phyloP scores from a whole-genome alignment of 1,284 basidiomycete species.

The Sporisorium exsertum region DNA sequence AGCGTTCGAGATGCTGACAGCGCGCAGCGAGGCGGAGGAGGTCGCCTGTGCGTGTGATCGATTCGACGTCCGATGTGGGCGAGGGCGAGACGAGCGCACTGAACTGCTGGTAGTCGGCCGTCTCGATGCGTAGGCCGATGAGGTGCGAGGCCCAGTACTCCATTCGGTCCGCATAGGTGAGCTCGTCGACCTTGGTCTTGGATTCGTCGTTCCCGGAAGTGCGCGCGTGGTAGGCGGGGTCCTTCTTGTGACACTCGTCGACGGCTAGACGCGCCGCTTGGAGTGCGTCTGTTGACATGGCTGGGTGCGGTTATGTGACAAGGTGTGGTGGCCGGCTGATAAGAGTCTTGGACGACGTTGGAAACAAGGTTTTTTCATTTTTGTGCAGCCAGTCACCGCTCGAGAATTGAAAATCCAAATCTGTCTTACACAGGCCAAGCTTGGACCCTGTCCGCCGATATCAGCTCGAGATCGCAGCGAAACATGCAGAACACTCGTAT shows the following conservation, averaged over 20 bases:
- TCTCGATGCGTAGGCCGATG: constrained; percentile 32
- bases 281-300: constrained; percentile 36
- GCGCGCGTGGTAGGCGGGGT: constrained; percentile 46
- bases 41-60: constrained; percentile 24
- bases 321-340: constrained; percentile 1
- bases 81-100: constrained; percentile 26
- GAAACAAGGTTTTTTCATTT: background rate
- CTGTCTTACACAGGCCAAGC: background rate
- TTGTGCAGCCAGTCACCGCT: background rate
- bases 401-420: constrained; percentile 3
- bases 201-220: background rate
- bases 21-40: constrained; percentile 61
- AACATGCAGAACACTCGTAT: too few relatives aligned
- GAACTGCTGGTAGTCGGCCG: constrained; percentile 34
- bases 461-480: background rate
- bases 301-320: too few relatives aligned
- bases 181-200: constrained; percentile 55
- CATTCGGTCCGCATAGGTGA: constrained; percentile 62
- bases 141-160: constrained; percentile 45
- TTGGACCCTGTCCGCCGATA: constrained; percentile 3
- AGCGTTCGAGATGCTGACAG: constrained; percentile 67
- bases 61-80: constrained; percentile 22
- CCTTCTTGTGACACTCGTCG: constrained; percentile 49
- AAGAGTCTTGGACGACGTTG: background rate
- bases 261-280: constrained; percentile 43